phyloP scores from a whole-genome alignment of 2,329 filamentous ascomycete genomes.

The Graphilbum fragrans region DNA sequence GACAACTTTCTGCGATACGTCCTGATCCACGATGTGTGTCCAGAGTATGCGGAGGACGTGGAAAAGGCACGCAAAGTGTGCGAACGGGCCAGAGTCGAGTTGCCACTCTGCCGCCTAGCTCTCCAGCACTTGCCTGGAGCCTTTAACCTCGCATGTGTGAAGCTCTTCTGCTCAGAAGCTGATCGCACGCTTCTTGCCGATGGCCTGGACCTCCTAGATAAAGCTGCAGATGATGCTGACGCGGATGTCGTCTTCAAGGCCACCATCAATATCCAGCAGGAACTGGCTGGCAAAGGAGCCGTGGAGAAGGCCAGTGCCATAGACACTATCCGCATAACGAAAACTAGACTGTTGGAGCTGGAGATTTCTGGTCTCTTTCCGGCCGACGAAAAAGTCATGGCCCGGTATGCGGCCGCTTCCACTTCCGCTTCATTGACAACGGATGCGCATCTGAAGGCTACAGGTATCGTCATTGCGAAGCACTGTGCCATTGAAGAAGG shows the following conservation, averaged over 20 bases:
- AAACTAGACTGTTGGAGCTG: conserved; percentile 41
- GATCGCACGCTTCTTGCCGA: conserved; percentile 15
- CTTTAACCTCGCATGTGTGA: conserved; percentile 68
- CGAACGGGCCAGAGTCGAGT: conserved; percentile 51
- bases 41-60: conserved; percentile 62
- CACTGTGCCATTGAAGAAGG: conserved; percentile 34
- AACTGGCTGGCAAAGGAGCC: conserved; percentile 16
- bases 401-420: conserved; percentile 29
- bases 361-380: conserved; percentile 43
- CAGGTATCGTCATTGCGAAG: conserved; percentile 33
- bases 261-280: conserved; percentile 26
- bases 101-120: conserved; percentile 45
- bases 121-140: conserved; percentile 51
- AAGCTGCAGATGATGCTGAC: conserved; percentile 26
- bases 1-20: conserved; percentile 85
- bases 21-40: conserved; percentile 72
- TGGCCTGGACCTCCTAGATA: conserved; percentile 12
- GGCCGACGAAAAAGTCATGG: conserved; percentile 26
- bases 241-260: conserved; percentile 30
- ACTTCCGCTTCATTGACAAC: background rate
- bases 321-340: conserved; percentile 25
- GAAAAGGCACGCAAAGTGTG: conserved; percentile 54
- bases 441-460: conserved; percentile 18
- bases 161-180: conserved; percentile 42
- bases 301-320: conserved; percentile 16